A percentile compares a stretch with the other conserved stretches of the same genome.
phyloP scores from a whole-genome alignment of 306 rosid species.

The Cucurbita ficifolia region DNA sequence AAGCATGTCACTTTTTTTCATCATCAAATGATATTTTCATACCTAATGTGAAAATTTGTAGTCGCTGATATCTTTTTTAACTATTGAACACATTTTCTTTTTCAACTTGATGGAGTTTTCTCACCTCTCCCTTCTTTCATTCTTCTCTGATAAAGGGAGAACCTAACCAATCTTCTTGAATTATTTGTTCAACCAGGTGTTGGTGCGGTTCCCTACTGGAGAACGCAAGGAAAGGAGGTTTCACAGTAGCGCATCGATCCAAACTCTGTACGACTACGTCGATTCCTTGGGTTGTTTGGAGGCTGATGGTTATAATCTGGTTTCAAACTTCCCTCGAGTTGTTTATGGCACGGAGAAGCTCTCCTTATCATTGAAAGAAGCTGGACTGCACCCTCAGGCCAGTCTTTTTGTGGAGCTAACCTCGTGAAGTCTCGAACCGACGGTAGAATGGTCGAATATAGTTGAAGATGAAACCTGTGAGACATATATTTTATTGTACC shows the following conservation, averaged over 20 bases:
- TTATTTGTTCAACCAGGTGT: slow-evolving; percentile 34
- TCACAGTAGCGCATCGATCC: slow-evolving; percentile 46
- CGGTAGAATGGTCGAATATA: neutral
- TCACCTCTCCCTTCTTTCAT: neutral
- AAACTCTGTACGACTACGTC: slow-evolving; percentile 68
- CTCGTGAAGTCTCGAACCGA: slow-evolving; percentile 8
- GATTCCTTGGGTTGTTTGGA: slow-evolving; percentile 77
- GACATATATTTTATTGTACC: neutral
- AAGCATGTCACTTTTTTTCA: neutral
- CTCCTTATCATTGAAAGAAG: slow-evolving; percentile 59
- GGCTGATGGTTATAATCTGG: slow-evolving; percentile 51
- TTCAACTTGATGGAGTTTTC: neutral
- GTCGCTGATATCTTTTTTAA: too few relatives aligned
- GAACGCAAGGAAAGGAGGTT: slow-evolving; percentile 93
- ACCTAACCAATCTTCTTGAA: neutral
- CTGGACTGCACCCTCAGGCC: slow-evolving; percentile 87
- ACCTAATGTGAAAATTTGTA: neutral
- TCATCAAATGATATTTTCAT: neutral
- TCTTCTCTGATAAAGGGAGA: neutral
- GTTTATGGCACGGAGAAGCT: slow-evolving; percentile 60
- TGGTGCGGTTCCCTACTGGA: slow-evolving; percentile 90
- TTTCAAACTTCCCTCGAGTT: slow-evolving; percentile 83
- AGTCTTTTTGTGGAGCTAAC: slow-evolving; percentile 45
- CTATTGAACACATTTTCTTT: neutral
- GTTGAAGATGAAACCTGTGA: neutral